These are phyloP conservation scores for Huntiella moniliformis DNA, from an alignment of 2,329 filamentous ascomycete species.

Conservation along the genomic window DNA sequence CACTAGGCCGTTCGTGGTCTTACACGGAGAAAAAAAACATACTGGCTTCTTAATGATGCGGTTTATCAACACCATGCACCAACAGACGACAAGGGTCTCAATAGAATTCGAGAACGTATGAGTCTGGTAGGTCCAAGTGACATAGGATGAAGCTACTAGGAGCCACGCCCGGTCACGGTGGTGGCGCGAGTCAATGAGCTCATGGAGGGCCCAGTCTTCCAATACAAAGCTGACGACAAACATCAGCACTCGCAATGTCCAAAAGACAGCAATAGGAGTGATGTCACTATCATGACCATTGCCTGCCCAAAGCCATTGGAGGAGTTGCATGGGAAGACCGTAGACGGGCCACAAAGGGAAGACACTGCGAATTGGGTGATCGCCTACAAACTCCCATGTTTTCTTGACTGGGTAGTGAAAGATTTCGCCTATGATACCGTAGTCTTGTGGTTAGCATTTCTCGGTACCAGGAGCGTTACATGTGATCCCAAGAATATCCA, in stretches of 20 bases:
- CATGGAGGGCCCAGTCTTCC: slow-evolving; percentile 93
- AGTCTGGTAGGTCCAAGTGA: slow-evolving; percentile 96
- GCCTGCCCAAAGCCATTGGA: slow-evolving; percentile 85
- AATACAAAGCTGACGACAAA: slow-evolving; percentile 89
- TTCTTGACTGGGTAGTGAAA: slow-evolving; percentile 77
- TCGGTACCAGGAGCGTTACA: no score
- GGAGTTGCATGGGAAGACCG: slow-evolving; percentile 76
- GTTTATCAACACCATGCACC: slow-evolving; percentile 81
- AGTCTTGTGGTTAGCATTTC: background rate
- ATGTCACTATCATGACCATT: slow-evolving; percentile 42
- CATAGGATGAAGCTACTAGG: slow-evolving; percentile 85
- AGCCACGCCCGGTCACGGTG: slow-evolving; percentile 56
- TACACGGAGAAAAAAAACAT: slow-evolving; percentile 17
- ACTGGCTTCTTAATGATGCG: slow-evolving; percentile 68
- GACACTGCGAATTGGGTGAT: slow-evolving; percentile 77
- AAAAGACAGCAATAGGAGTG: slow-evolving; percentile 74
- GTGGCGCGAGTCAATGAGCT: slow-evolving; percentile 61
- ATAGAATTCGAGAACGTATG: slow-evolving; percentile 97
- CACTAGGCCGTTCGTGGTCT: background rate
- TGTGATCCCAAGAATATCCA: no score
- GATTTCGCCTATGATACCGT: slow-evolving; percentile 48
- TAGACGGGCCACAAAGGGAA: slow-evolving; percentile 95
- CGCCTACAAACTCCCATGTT: slow-evolving; percentile 92
- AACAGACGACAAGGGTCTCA: slow-evolving; percentile 80
- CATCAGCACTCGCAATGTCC: slow-evolving; percentile 75